phyloP scores from a whole-genome alignment of 768 basidiomycete genomes.

The Tricholoma furcatifolium region DNA sequence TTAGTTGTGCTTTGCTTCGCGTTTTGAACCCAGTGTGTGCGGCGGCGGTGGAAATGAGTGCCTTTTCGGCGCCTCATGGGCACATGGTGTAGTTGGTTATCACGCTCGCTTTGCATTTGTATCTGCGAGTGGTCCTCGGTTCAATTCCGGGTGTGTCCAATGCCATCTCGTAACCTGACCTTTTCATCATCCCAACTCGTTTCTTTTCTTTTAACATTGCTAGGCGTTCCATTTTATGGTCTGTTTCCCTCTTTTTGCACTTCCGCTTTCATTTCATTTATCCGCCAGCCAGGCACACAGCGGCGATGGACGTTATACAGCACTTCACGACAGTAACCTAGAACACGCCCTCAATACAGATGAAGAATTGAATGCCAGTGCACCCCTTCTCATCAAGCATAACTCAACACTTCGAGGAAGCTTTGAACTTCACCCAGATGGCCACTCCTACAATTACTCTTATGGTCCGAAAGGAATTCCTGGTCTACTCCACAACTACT shows the following conservation, averaged over 20 bases:
- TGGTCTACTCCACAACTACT: slow-evolving; percentile 65
- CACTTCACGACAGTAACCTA: slow-evolving; percentile 9
- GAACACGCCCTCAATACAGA: slow-evolving; percentile 5
- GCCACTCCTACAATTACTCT: slow-evolving; percentile 56
- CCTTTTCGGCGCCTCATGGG: slow-evolving; percentile 1
- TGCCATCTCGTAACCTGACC: background rate
- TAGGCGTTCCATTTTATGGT: slow-evolving; percentile 1
- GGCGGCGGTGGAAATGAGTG: too few relatives aligned
- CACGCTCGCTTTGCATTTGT: slow-evolving; percentile 17
- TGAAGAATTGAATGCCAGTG: slow-evolving; percentile 4
- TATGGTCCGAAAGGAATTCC: slow-evolving; percentile 71
- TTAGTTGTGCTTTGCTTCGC: too few relatives aligned
- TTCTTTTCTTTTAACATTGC: background rate
- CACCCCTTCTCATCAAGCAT: slow-evolving; percentile 8
- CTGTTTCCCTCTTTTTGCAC: background rate
- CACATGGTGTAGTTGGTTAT: slow-evolving; percentile 23
- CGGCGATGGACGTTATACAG: slow-evolving; percentile 17
- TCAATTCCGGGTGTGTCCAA: slow-evolving; percentile 22
- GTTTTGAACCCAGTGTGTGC: too few relatives aligned
- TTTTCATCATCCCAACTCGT: too few relatives aligned
- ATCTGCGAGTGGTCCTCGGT: slow-evolving; percentile 19
- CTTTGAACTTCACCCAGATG: slow-evolving; percentile 33
- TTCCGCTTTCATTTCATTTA: background rate
- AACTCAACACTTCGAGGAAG: slow-evolving; percentile 23
- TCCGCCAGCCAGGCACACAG: slow-evolving; percentile 8